Conservation (phyloP, 139 green algal species). For the Tetradesmus obliquus region DNA sequence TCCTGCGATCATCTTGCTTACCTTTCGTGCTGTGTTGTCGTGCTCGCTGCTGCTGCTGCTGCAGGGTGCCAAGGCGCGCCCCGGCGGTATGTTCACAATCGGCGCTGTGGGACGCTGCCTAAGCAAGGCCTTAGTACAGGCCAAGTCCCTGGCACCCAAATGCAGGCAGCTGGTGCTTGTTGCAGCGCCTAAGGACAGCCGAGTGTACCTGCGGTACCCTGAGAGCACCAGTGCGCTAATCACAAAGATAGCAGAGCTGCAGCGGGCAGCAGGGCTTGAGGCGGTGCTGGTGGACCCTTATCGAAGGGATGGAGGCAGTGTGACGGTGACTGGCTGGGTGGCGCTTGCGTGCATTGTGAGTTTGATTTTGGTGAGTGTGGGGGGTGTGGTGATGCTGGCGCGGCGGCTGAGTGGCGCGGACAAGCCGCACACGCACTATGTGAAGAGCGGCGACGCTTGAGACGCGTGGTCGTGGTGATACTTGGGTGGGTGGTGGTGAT, state of each 20-base stretch:
- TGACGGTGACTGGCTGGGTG: slow-evolving; percentile 83
- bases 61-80: slow-evolving; percentile 49
- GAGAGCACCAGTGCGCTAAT: slow-evolving; percentile 59
- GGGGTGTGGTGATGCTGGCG: slow-evolving; percentile 60
- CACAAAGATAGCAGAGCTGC: slow-evolving; percentile 58
- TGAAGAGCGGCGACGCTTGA: slow-evolving; percentile 72
- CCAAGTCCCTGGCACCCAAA: slow-evolving; percentile 45
- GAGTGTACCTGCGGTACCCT: slow-evolving; percentile 58
- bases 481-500: too few species aligned
- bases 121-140: slow-evolving; percentile 70
- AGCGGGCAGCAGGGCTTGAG: slow-evolving; percentile 53
- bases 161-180: slow-evolving; percentile 79
- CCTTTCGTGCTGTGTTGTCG: neutral
- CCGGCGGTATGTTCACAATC: slow-evolving; percentile 70
- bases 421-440: slow-evolving; percentile 68
- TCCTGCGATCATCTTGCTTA: too few species aligned
- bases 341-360: slow-evolving; percentile 72
- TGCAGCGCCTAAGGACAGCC: slow-evolving; percentile 76
- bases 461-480: neutral
- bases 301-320: slow-evolving; percentile 52
- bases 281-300: slow-evolving; percentile 65
- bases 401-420: slow-evolving; percentile 55
- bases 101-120: slow-evolving; percentile 86
- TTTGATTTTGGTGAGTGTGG: slow-evolving; percentile 65
- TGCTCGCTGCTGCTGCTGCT: neutral